Evolutionary conservation across 2,329 filamentous ascomycete species (phyloP), one percentile per base, ranked within the genome.

Genomic region (Fusarium algeriense): DNA sequence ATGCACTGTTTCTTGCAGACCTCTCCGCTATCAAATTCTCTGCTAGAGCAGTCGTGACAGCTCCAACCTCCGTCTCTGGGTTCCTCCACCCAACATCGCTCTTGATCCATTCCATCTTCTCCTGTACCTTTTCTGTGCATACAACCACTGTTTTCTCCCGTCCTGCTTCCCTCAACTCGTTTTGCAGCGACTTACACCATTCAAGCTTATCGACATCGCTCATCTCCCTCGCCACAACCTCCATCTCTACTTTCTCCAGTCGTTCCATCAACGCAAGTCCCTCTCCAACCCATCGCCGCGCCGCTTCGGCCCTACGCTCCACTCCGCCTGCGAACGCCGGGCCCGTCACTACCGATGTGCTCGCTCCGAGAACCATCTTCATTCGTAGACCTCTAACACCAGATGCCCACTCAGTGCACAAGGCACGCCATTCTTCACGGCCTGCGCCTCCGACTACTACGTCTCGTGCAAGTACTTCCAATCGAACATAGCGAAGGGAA

Each of bases 391-490:
- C 81, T n/a, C 77, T 73, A 15, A 85, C 73, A 0, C 82, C 81
- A 1, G 15, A n/a, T 3, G 77, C 59, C 81, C 81, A 81, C 28
- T 75, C 69, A 7, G 55, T 67, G 71, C 83, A 85, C 1, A 85
- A 67, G 34, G 77, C 76, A 15, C 61, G 59, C 83, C 83, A 84
- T 54, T 80, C 78, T 19, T 73, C 69, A 14, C 77, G 67, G 10
- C 74, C 73, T 49, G 72, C 59, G 23, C 73, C 70, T 19, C 73
- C 73, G 30, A 74, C 67, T 5, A 74, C 72, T 12, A 85, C 72
- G 60, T 86, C 83, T 13, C 77, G 71, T 3, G 76, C 78, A 23
- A 82, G 74, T 14, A 85, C 75, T 62, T 86, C 84, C 2, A 86
- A 73, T 2, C 83, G 75, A 5, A 81, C 79, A 52, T 79, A 83